Base-by-base conservation (phyloP, 345 rosid species). In the Clausena lansium region DNA sequence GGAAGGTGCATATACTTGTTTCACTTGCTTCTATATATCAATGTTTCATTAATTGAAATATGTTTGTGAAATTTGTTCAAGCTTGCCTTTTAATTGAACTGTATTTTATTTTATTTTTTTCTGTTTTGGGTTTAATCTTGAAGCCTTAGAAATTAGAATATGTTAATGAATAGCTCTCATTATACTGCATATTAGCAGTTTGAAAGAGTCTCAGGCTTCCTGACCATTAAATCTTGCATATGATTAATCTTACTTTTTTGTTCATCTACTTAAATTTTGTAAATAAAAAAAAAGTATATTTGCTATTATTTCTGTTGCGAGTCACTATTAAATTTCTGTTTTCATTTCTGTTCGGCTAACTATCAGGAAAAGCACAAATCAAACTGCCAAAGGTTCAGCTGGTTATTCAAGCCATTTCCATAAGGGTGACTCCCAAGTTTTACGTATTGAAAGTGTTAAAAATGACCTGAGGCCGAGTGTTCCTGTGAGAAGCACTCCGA, bases 331-430 rank as follows among this genome's bases (percentile, higher is more conserved):
- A 59, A 45, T 67, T 17, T 20, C 32, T n/a, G 36, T 52, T 30
- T 59, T 47, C 20, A 28, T 67, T 70, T 64, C 22, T 81, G 67
- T 57, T 45, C 13, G 5, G 45, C 65, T 27, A 58, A 41, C 15
- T 57, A 45, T 60, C 81, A 85, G 86, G 87, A 83, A 79, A 27
- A 77, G 57, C 67, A 69, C 66, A 58, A 80, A 73, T 68, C 86
- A 65, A 32, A 52, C 24, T 58, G 38, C 64, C 39, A 70, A 72
- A 39, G 59, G 62, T 52, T 59, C 83, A 20, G 57, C 68, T 38
- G 78, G 69, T 32, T 59, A 68, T 38, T 64, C 81, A 15, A 60
- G 79, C 59, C 79, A 77, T 70, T 47, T 27, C 66, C 75, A 30
- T 20, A 83, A 81, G 71, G 83, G 81, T 38, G 81, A 47, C 36